Percentiles rank a stretch among this genome's conserved stretches.
These are phyloP conservation scores for Mrakia gelida DNA, from an alignment of 768 basidiomycete species.

Conservation along the genomic window DNA sequence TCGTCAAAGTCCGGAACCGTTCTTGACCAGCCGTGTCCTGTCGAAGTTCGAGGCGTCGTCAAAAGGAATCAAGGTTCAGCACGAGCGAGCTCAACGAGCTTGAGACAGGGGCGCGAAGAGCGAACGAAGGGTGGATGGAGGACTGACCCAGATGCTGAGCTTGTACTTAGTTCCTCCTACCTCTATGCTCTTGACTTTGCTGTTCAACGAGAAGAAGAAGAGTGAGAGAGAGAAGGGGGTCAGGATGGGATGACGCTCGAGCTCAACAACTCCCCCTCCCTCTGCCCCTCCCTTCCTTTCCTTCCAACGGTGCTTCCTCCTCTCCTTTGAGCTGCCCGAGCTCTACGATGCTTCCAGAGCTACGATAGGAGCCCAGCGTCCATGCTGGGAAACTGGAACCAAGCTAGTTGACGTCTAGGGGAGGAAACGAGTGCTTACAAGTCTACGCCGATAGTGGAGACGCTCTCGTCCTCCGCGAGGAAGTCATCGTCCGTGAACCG, in stretches of 20 bases:
- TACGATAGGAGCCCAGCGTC: not conserved
- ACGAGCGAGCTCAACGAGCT: not conserved
- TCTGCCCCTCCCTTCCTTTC: too few relatives aligned
- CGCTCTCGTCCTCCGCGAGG: conserved; percentile 83
- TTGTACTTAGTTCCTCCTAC: conserved; percentile 52
- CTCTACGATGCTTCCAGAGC: not conserved
- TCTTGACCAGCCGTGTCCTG: conserved; percentile 56
- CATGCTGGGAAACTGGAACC: not conserved
- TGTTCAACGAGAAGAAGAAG: not conserved
- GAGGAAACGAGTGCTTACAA: conserved; percentile 22
- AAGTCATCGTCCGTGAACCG: conserved; percentile 97
- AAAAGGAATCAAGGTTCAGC: not conserved
- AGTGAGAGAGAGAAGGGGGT: not conserved
- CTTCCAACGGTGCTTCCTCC: not conserved
- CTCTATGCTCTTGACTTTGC: conserved; percentile 29
- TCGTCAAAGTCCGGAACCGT: conserved; percentile 90
- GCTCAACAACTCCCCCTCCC: not conserved
- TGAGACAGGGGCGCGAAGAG: not conserved
- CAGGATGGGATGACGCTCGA: conserved; percentile 3
- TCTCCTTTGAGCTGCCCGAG: not conserved
- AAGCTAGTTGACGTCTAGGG: not conserved
- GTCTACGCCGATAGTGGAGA: conserved; percentile 53
- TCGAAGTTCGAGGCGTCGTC: not conserved
- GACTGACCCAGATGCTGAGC: conserved; percentile 87
- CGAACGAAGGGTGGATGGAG: not conserved